These are phyloP conservation scores for Cladosporium sp. DNA, from an alignment of 2,329 filamentous ascomycete genomes.

Conservation along the genomic window DNA sequence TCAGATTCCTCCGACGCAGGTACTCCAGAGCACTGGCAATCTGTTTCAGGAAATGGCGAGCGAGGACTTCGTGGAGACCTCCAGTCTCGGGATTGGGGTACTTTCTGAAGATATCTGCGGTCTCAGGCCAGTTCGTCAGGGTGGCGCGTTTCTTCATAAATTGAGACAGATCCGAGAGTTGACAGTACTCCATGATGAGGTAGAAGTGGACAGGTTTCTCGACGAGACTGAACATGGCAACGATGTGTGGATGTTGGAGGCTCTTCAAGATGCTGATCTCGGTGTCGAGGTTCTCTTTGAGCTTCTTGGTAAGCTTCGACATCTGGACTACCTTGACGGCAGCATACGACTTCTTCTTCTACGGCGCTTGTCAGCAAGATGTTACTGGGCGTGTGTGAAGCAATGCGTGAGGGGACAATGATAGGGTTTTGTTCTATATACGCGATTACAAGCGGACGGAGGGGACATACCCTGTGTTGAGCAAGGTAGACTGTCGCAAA, in stretches of 20 bases:
- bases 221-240: constrained; percentile 90
- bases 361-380: constrained; percentile 26
- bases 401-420: neutral
- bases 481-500: constrained; percentile 85
- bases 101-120: constrained; percentile 86
- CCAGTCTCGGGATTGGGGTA: constrained; percentile 82
- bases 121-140: constrained; percentile 75
- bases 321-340: constrained; percentile 97
- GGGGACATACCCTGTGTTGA: constrained; percentile 35
- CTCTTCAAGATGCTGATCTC: constrained; percentile 96
- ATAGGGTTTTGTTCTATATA: neutral
- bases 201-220: constrained; percentile 88
- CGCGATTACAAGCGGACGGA: neutral
- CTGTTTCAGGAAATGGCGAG: constrained; percentile 93
- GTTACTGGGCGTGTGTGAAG: neutral
- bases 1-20: constrained; percentile 77
- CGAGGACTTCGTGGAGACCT: constrained; percentile 94
- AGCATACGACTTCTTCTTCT: constrained; percentile 72
- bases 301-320: constrained; percentile 86
- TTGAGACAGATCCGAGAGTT: constrained; percentile 86
- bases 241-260: constrained; percentile 93
- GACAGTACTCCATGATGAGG: constrained; percentile 97
- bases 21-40: constrained; percentile 90
- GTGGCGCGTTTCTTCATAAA: constrained; percentile 95
- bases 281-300: constrained; percentile 91